phyloP scores from a whole-genome alignment of 2,329 filamentous ascomycete genomes.

The Stachybotrys chartarum region DNA sequence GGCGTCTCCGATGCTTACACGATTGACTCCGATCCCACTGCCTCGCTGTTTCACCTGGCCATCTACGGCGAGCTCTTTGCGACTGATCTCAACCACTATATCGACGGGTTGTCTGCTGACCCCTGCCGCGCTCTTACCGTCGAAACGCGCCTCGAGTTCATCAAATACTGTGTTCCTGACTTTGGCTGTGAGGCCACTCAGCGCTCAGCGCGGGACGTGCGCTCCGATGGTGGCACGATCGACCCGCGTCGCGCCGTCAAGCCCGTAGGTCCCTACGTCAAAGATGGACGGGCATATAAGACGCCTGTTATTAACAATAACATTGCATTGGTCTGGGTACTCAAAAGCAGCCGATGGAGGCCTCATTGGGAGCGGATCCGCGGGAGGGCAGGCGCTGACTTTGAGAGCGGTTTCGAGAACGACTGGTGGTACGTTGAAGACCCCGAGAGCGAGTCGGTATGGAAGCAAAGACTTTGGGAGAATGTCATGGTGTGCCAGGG shows the following conservation, averaged over 20 bases:
- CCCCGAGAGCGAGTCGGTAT: not conserved
- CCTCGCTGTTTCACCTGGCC: constrained; percentile 4
- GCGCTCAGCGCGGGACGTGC: too few relatives aligned
- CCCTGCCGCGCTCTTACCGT: not conserved
- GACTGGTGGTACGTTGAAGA: constrained; percentile 1
- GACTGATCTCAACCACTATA: not conserved
- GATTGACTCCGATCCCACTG: constrained; percentile 1
- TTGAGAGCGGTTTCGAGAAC: constrained; percentile 2
- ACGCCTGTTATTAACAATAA: constrained; percentile 1
- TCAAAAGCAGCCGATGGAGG: constrained; percentile 4
- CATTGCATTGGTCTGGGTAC: constrained; percentile 3
- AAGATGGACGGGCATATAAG: not conserved
- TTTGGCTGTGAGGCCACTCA: constrained; percentile 2
- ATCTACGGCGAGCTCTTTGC: constrained; percentile 5
- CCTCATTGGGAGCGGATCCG: constrained; percentile 1
- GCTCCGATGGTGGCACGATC: not conserved
- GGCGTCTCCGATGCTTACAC: constrained; percentile 6
- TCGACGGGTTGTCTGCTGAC: not conserved
- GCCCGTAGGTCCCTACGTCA: constrained; percentile 3
- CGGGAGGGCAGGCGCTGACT: constrained; percentile 1
- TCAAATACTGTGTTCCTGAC: constrained; percentile 6
- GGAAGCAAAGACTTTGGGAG: constrained; percentile 5
- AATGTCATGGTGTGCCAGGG: constrained; percentile 6
- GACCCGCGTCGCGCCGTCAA: constrained; percentile 4
- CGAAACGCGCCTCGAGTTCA: constrained; percentile 5